Percentiles rank a stretch among this genome's conserved stretches.
phyloP scores from a whole-genome alignment of 208 protist species.

The Trypanosoma brucei region DNA sequence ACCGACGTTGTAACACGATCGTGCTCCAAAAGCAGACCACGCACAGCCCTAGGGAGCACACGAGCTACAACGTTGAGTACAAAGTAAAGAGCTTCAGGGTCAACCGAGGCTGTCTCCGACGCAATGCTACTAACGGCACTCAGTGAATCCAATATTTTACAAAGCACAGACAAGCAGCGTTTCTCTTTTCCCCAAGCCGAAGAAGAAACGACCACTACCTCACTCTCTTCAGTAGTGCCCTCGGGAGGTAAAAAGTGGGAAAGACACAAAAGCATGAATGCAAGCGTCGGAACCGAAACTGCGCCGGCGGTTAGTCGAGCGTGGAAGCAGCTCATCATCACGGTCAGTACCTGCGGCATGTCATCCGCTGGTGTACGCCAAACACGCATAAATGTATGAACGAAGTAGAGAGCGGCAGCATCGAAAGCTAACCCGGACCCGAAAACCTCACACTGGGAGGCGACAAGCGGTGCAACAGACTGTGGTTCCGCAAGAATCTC shows the following conservation, averaged over 20 bases:
- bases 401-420: conserved; percentile 12
- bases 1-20: conserved; percentile 31
- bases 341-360: background rate
- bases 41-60: conserved; percentile 16
- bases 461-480: background rate
- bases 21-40: conserved; percentile 9
- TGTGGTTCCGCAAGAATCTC: background rate
- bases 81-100: conserved; percentile 20
- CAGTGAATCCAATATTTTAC: conserved; percentile 32
- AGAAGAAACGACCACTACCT: background rate
- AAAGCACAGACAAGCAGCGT: conserved; percentile 28
- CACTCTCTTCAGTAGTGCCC: background rate
- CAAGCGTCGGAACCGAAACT: background rate
- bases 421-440: conserved; percentile 15
- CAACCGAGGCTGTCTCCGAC: conserved; percentile 15
- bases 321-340: conserved; percentile 3
- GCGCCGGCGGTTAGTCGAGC: conserved; percentile 2
- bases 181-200: conserved; percentile 18
- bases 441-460: background rate
- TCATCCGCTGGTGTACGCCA: conserved; percentile 5
- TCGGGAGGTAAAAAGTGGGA: conserved; percentile 1
- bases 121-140: conserved; percentile 4
- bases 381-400: conserved; percentile 11
- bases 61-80: conserved; percentile 20
- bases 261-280: conserved; percentile 11